These are phyloP conservation scores for Alternaria metachromatica DNA, from an alignment of 2,329 filamentous ascomycete genomes.

Conservation along the genomic window DNA sequence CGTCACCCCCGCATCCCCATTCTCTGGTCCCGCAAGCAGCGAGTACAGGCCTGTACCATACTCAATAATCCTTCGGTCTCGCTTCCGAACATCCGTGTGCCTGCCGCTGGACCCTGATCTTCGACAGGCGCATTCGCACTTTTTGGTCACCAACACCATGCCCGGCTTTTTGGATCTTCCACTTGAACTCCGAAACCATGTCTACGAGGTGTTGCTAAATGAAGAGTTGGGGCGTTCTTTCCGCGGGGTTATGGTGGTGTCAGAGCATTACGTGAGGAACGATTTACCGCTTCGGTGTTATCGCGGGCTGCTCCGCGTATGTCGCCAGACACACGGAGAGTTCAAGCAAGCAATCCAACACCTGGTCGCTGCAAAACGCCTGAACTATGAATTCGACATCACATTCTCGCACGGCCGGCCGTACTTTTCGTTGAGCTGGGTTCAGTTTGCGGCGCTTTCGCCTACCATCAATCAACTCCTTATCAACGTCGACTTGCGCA, in stretches of 20 bases:
- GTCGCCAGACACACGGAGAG: conserved; percentile 32
- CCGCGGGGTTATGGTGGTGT: conserved; percentile 40
- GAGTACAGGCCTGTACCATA: neutral
- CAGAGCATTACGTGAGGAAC: conserved; percentile 35
- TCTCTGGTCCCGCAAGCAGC: neutral
- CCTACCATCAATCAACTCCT: conserved; percentile 36
- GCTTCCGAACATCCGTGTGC: conserved; percentile 20
- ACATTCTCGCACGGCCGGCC: conserved; percentile 44
- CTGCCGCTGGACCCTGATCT: conserved; percentile 9
- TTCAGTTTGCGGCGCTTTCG: conserved; percentile 35
- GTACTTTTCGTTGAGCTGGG: conserved; percentile 40
- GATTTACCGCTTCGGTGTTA: conserved; percentile 37
- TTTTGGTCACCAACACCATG: conserved; percentile 24
- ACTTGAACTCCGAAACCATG: conserved; percentile 36
- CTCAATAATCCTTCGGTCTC: conserved; percentile 6
- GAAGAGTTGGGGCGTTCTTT: conserved; percentile 30
- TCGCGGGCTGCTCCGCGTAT: conserved; percentile 33
- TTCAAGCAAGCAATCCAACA: conserved; percentile 39
- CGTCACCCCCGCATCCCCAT: neutral
- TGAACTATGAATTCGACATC: conserved; percentile 36
- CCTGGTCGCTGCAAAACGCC: conserved; percentile 29
- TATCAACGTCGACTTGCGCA: conserved; percentile 40
- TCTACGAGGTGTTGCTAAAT: conserved; percentile 36
- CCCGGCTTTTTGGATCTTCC: conserved; percentile 40
- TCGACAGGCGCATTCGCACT: conserved; percentile 13